phyloP scores from a whole-genome alignment of 1,139 yeast genomes.

The Pichia kudriavzevii region DNA sequence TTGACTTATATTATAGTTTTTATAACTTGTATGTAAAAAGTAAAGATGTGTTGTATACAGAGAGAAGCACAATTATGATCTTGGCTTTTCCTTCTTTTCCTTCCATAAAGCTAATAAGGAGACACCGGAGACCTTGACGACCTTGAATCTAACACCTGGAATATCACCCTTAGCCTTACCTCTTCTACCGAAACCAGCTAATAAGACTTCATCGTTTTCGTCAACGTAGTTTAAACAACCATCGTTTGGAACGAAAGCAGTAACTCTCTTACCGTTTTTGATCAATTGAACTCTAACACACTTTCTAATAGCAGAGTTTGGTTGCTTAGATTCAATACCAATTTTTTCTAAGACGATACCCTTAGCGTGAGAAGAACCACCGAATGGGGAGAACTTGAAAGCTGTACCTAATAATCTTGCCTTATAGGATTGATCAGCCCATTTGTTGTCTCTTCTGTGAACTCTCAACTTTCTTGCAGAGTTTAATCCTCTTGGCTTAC shows the following conservation, averaged over 20 bases:
- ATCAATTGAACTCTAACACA: slow-evolving; percentile 99
- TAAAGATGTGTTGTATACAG: too few relatives aligned
- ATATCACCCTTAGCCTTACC: slow-evolving; percentile 99
- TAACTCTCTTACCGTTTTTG: slow-evolving; percentile 99
- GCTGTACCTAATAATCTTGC: slow-evolving; percentile 99
- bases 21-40: too few relatives aligned
- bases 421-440: slow-evolving; percentile 99
- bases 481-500: slow-evolving; percentile 98
- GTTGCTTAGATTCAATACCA: slow-evolving; percentile 99
- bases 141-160: slow-evolving; percentile 99
- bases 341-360: slow-evolving; percentile 99
- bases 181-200: slow-evolving; percentile 99
- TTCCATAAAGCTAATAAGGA: slow-evolving; percentile 99
- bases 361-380: slow-evolving; percentile 99
- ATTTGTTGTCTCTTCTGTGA: slow-evolving; percentile 99
- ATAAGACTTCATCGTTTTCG: slow-evolving; percentile 98
- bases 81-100: slow-evolving; percentile 99
- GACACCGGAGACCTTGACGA: slow-evolving; percentile 99
- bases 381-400: slow-evolving; percentile 99
- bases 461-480: slow-evolving; percentile 99
- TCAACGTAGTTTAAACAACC: slow-evolving; percentile 99
- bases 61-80: slow-evolving; percentile 57
- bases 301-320: slow-evolving; percentile 99
- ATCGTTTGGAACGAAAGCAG: slow-evolving; percentile 99
- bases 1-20: too few relatives aligned